Evolutionary conservation across 2,329 filamentous ascomycete genomes (phyloP).

Genomic region (Neopestalotiopsis sp.): DNA sequence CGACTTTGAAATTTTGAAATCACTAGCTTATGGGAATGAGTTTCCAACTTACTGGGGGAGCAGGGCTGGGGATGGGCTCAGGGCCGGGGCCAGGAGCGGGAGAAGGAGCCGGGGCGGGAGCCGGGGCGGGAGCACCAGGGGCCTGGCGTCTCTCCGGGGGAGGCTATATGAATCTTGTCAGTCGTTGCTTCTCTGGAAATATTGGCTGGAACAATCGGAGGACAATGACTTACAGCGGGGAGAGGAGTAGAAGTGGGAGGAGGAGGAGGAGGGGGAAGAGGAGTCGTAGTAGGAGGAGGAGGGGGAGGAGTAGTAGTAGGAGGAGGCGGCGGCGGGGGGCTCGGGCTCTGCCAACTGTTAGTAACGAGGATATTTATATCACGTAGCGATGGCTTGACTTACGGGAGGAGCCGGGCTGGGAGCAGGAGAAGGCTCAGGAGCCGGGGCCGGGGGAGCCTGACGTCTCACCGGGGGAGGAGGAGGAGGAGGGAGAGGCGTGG

Average conservation of each 20-base stretch:
- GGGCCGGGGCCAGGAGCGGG: not conserved
- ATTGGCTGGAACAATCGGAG: not conserved
- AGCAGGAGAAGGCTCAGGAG: not conserved
- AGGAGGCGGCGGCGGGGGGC: not conserved
- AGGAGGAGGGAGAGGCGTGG: not conserved
- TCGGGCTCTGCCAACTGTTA: not conserved
- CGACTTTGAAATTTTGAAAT: not conserved
- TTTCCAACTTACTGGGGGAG: not conserved
- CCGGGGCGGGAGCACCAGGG: not conserved
- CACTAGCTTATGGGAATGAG: not conserved
- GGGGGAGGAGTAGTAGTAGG: not conserved
- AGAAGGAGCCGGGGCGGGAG: not conserved
- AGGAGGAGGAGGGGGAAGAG: too few relatives aligned
- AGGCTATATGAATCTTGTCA: not conserved
- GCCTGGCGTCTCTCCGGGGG: not conserved
- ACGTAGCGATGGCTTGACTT: not conserved
- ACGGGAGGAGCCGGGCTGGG: not conserved
- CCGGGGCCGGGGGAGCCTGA: not conserved
- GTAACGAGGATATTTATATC: not conserved
- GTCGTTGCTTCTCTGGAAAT: not conserved
- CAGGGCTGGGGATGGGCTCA: slow-evolving; percentile 6
- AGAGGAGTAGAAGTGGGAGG: too few relatives aligned
- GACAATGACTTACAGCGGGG: not conserved
- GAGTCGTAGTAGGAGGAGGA: not conserved
- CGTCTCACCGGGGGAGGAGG: not conserved